A percentile compares a stretch with the other conserved stretches of the same genome.
Evolutionary conservation across 345 rosid genomes (phyloP).

Genomic region (Leavenworthia alabamica): DNA sequence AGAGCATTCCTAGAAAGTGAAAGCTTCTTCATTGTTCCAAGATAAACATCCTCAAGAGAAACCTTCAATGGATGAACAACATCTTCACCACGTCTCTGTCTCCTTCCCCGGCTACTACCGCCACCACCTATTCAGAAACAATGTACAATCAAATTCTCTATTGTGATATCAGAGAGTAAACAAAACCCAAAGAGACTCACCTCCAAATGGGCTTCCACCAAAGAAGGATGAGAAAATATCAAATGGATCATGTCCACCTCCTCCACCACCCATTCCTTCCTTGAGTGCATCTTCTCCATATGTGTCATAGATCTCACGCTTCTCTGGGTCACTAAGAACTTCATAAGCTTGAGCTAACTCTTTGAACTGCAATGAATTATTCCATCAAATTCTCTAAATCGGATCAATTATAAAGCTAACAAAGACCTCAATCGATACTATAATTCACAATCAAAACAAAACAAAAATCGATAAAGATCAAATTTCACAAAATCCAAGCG

Average conservation of each 20-base stretch:
- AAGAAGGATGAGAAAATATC: constrained; percentile 80
- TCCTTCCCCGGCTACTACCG: constrained; percentile 80
- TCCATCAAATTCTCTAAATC: background rate
- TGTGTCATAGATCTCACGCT: constrained; percentile 77
- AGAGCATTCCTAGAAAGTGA: constrained; percentile 68
- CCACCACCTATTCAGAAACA: constrained; percentile 46
- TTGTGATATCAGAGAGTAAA: background rate
- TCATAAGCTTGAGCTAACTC: constrained; percentile 91
- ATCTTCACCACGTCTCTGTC: constrained; percentile 92
- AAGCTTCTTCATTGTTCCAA: constrained; percentile 74
- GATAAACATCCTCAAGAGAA: constrained; percentile 74
- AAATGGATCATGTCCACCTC: constrained; percentile 68
- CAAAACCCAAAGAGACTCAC: constrained; percentile 11
- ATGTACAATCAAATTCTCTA: background rate
- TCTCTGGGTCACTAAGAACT: constrained; percentile 79
- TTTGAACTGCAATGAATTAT: constrained; percentile 48
- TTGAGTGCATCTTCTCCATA: constrained; percentile 89
- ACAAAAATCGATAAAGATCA: background rate
- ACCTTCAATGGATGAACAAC: constrained; percentile 84
- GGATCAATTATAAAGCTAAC: background rate
- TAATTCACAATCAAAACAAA: background rate
- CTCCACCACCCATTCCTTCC: constrained; percentile 86
- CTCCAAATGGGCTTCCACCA: constrained; percentile 66
- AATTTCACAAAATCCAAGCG: background rate
- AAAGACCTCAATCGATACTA: background rate